These are phyloP conservation scores for Metschnikowia santaceciliae DNA, from an alignment of 805 yeast species.

Conservation along the genomic window DNA sequence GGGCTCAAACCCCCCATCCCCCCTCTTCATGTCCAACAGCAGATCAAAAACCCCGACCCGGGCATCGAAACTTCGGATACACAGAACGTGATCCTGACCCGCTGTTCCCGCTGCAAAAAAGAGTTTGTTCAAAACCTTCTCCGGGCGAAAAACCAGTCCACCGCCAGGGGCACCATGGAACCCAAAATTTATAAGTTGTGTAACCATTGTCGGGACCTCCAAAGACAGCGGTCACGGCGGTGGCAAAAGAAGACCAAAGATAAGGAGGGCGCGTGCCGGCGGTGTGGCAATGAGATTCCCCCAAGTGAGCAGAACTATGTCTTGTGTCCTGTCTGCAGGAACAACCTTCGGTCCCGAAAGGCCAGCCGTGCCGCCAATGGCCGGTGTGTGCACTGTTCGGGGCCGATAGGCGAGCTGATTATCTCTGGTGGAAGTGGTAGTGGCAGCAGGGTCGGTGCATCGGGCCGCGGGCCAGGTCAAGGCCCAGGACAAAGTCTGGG, in stretches of 20 bases:
- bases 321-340: conserved; percentile 58
- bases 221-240: conserved; percentile 56
- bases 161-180: conserved; percentile 29
- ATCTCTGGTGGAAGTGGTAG: conserved; percentile 8
- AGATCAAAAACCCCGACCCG: conserved; percentile 21
- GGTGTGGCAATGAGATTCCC: conserved; percentile 58
- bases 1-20: conserved; percentile 34
- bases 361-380: conserved; percentile 59
- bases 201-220: conserved; percentile 60
- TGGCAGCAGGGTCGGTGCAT: no score
- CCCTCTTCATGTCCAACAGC: conserved; percentile 43
- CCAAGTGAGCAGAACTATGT: conserved; percentile 49
- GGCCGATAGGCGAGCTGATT: conserved; percentile 45
- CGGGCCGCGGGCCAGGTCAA: no score
- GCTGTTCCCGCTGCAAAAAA: conserved; percentile 59
- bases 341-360: conserved; percentile 50
- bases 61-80: conserved; percentile 6
- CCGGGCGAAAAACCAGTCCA: conserved; percentile 26
- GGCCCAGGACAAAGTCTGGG: no score
- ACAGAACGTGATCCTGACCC: conserved; percentile 12
- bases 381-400: conserved; percentile 65
- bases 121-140: conserved; percentile 45
- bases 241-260: conserved; percentile 63
- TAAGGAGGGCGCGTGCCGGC: conserved; percentile 58
- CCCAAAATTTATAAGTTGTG: conserved; percentile 52